A percentile compares a stretch with the other conserved stretches of the same genome.
Conservation (phyloP, 2,329 filamentous ascomycete genomes). For the Apiospora pterosperma region DNA sequence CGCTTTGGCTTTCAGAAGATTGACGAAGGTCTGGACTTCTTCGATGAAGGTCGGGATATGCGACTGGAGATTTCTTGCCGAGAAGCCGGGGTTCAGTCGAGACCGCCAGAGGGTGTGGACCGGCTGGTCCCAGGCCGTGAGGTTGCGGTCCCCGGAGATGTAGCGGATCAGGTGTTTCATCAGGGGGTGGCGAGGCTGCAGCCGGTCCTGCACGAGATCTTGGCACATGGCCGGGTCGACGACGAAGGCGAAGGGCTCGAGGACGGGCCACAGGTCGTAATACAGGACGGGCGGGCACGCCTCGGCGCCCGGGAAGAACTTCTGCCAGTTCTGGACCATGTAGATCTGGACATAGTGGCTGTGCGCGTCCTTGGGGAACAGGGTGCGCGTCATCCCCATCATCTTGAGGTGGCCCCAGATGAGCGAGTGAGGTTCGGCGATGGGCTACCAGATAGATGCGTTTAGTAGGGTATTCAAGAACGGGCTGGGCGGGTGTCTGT, state of each 20-base stretch:
- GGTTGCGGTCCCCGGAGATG: conserved; percentile 23
- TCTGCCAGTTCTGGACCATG: conserved; percentile 13
- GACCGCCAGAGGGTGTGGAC: conserved; percentile 30
- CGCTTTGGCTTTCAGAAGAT: conserved; percentile 12
- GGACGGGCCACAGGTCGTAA: conserved; percentile 33
- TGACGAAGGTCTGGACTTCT: conserved; percentile 17
- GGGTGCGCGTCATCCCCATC: conserved; percentile 12
- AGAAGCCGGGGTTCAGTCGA: conserved; percentile 33
- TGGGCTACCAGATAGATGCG: conserved; percentile 1
- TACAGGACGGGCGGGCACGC: conserved; percentile 22
- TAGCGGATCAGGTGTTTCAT: conserved; percentile 16
- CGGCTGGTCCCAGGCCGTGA: conserved; percentile 30
- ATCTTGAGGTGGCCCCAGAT: conserved; percentile 23
- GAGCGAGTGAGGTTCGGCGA: conserved; percentile 22
- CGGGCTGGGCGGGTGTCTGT: not conserved
- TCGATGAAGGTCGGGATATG: conserved; percentile 25
- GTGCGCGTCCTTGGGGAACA: conserved; percentile 17
- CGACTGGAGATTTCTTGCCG: conserved; percentile 26
- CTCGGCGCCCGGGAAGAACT: conserved; percentile 19
- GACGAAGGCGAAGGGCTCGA: conserved; percentile 26
- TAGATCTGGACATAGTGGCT: conserved; percentile 13
- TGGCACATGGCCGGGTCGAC: conserved; percentile 29
- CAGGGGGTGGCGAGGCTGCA: conserved; percentile 25
- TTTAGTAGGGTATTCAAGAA: not conserved
- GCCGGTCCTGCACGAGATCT: conserved; percentile 28